Base-by-base conservation (phyloP, 192 early-diverging fungal genomes). In the Thamnidium elegans region DNA sequence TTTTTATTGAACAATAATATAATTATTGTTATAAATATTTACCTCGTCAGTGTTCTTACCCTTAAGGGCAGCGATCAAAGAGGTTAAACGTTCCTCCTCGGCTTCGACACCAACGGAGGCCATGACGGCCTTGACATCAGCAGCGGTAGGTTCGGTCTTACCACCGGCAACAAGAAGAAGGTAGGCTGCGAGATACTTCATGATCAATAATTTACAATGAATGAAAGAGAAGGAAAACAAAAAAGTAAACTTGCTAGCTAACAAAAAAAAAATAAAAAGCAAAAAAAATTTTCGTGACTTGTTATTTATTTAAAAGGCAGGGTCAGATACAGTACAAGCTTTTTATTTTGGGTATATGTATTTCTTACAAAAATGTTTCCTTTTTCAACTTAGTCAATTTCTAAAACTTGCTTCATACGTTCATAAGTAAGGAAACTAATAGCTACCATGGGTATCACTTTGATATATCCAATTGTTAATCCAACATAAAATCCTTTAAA, bases 141-240 rank as follows among this genome's bases (percentile, higher is more conserved):
- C 82, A 65, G 87, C 86, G 72, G 90, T 73, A 66, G 94, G 93
- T 66, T 84, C 64, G 63, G 82, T 84, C 74, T 93, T 91, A 76
- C 94, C 93, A 79, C 86, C 94, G 78, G 90, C 82, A 74, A 82
- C 82, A 77, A 94, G 89, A 72, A 99, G 90, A 74, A 99, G 86
- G 89, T 96, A 99, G 78, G 97, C 96, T 71, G 93, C 96, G 75
- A 99, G 84, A 84, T 94, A 92, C 88, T 96, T 96, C 97, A 96
- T 98, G 62, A 74, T 59, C 39, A 17, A 42, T 44, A 45, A 59
- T 59, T 19, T 48, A 48, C 17, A 19, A 48, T 48, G 46, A 17
- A 14, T 19, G 17, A 48, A 48, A 48, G 46, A 48, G 46, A 48
- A 48, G 46, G 46, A 48, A 17, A 17, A 14, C 8, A 7, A 48